These are phyloP conservation scores for Amborella trichopoda DNA, from an alignment of 164 flowering plant species.

Conservation along the genomic window DNA sequence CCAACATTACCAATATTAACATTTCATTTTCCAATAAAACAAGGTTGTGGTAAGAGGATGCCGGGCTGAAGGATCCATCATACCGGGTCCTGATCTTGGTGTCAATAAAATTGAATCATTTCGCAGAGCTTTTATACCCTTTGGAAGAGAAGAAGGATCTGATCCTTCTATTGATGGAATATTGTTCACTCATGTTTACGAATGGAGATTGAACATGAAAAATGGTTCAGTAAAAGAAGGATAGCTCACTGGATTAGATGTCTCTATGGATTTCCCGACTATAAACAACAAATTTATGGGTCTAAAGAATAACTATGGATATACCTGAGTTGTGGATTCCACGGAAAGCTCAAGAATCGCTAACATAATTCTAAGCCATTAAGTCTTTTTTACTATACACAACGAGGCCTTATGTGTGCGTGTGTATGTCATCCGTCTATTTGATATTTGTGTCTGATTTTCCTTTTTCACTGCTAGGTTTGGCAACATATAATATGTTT, in stretches of 20 bases:
- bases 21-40: not conserved
- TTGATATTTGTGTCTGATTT: no score
- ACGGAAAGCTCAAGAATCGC: slow-evolving; percentile 2
- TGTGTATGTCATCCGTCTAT: no score
- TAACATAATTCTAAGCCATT: no score
- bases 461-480: slow-evolving; percentile 1
- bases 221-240: slow-evolving; percentile 4
- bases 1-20: not conserved
- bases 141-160: not conserved
- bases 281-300: slow-evolving; percentile 10
- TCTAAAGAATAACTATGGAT: slow-evolving; percentile 8
- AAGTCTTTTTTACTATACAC: no score
- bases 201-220: slow-evolving; percentile 13
- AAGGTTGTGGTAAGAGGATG: slow-evolving; percentile 4
- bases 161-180: slow-evolving; percentile 9
- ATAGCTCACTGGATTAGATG: slow-evolving; percentile 6
- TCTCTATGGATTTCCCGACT: slow-evolving; percentile 10
- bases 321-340: slow-evolving; percentile 13
- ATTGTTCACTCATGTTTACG: no score
- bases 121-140: slow-evolving; percentile 5
- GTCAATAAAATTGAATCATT: slow-evolving; percentile 4
- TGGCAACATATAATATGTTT: slow-evolving; percentile 3
- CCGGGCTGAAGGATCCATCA: slow-evolving; percentile 2
- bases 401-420: not conserved
- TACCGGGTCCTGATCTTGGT: slow-evolving; percentile 7